Evolutionary conservation across 345 rosid genomes (phyloP).

Genomic region (Euphorbia lathyris): DNA sequence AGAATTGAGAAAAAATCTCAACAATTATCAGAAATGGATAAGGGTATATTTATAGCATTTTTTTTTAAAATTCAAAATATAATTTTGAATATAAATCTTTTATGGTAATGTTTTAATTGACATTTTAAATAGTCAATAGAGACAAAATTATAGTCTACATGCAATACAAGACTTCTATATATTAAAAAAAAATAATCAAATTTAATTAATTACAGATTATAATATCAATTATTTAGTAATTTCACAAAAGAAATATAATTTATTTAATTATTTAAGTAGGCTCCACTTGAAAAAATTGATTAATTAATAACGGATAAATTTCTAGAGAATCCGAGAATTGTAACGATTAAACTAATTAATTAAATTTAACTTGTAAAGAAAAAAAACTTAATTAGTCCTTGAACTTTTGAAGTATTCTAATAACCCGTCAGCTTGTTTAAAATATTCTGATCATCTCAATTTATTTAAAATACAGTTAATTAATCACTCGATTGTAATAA

Average conservation of each 20-base stretch:
- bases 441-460: too few relatives aligned
- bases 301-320: neutral
- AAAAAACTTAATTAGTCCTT: too few relatives aligned
- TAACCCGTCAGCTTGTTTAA: too few relatives aligned
- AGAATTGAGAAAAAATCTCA: too few relatives aligned
- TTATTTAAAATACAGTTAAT: neutral
- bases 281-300: neutral
- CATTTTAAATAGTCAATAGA: neutral
- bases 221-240: neutral
- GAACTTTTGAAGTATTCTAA: too few relatives aligned
- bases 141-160: neutral
- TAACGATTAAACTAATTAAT: neutral
- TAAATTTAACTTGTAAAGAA: too few relatives aligned
- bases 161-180: neutral
- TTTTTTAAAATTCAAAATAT: too few relatives aligned
- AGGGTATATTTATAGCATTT: neutral
- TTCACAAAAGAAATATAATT: too few relatives aligned
- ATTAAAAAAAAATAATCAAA: too few relatives aligned
- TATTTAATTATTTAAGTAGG: neutral
- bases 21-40: neutral
- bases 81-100: too few relatives aligned
- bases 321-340: constrained; percentile 1
- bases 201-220: neutral
- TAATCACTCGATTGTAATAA: too few relatives aligned
- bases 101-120: neutral